A percentile compares a stretch with the other conserved stretches of the same genome.
Conservation (phyloP, 495 filamentous ascomycete genomes). For the Sporormia fimetaria region DNA sequence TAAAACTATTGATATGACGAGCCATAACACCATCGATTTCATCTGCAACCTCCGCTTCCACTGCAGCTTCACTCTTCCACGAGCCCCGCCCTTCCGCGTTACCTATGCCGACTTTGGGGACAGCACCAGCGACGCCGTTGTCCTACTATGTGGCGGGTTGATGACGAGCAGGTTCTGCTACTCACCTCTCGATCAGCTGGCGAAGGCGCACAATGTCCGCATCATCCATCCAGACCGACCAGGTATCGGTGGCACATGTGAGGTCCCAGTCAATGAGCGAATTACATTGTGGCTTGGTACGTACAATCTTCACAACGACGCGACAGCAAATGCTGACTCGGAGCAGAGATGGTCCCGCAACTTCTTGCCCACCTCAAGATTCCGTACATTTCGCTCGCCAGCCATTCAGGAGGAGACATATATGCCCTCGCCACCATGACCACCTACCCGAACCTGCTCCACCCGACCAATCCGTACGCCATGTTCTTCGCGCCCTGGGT, state of each 20-base stretch:
- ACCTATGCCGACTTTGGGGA: conserved; percentile 22
- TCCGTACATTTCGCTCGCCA: conserved; percentile 18
- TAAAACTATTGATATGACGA: no score
- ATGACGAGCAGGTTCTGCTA: conserved; percentile 15
- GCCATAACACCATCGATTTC: conserved; percentile 16
- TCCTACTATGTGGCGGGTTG: conserved; percentile 20
- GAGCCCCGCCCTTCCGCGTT: conserved; percentile 15
- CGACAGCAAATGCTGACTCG: not conserved
- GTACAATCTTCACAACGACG: not conserved
- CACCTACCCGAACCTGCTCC: conserved; percentile 17
- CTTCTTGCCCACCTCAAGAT: conserved; percentile 20
- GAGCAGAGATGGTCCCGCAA: conserved; percentile 16
- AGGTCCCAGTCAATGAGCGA: conserved; percentile 7
- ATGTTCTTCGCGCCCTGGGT: conserved; percentile 23
- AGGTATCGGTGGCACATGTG: conserved; percentile 20
- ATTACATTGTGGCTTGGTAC: conserved; percentile 21
- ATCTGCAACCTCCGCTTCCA: conserved; percentile 20
- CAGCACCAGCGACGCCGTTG: conserved; percentile 16
- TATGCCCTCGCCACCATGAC: conserved; percentile 21
- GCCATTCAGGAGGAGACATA: conserved; percentile 22
- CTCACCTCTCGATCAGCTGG: conserved; percentile 12
- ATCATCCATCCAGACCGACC: conserved; percentile 23
- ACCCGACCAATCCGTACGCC: conserved; percentile 16
- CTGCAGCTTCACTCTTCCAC: conserved; percentile 9
- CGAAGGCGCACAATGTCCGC: conserved; percentile 14